phyloP scores from a whole-genome alignment of 2,329 filamentous ascomycete genomes.

The Aspergillus tanneri region DNA sequence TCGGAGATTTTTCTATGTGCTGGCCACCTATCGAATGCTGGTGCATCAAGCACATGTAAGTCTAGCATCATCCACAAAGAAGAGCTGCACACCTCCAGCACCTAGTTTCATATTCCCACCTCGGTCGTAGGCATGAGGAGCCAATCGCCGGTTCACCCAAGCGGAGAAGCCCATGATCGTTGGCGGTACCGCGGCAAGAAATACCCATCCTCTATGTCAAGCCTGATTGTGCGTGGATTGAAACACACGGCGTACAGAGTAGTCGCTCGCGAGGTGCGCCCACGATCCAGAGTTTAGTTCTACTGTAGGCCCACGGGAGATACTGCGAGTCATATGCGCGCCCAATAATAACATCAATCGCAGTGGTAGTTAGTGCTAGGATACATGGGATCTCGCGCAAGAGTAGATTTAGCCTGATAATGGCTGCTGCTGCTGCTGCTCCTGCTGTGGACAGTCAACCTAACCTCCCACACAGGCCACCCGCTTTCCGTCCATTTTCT shows the following conservation, averaged over 20 bases:
- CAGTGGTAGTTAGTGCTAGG: not conserved
- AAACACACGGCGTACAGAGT: too few relatives aligned
- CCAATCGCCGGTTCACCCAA: slow-evolving; percentile 1
- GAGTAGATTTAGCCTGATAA: slow-evolving; percentile 1
- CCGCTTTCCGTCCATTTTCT: not conserved
- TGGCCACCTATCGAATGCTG: slow-evolving; percentile 7
- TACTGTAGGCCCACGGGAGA: not conserved
- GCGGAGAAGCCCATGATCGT: slow-evolving; percentile 5
- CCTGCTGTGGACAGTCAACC: not conserved
- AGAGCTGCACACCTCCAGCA: slow-evolving; percentile 1
- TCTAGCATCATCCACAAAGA: slow-evolving; percentile 12
- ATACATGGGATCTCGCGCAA: slow-evolving; percentile 9
- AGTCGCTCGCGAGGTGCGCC: not conserved
- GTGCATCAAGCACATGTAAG: slow-evolving; percentile 13
- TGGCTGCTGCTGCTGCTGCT: slow-evolving; percentile 1
- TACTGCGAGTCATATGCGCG: slow-evolving; percentile 16
- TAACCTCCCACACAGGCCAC: not conserved
- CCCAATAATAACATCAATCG: not conserved
- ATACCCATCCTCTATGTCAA: not conserved
- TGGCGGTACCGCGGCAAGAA: not conserved
- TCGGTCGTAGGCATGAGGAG: slow-evolving; percentile 5
- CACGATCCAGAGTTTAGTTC: not conserved
- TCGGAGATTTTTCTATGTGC: slow-evolving; percentile 17
- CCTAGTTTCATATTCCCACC: slow-evolving; percentile 2
- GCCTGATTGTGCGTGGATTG: not conserved